Evolutionary conservation across 1,139 yeast genomes (phyloP), one percentile per base, ranked within the genome.

Genomic region (Lodderomyces metapsilosis): DNA sequence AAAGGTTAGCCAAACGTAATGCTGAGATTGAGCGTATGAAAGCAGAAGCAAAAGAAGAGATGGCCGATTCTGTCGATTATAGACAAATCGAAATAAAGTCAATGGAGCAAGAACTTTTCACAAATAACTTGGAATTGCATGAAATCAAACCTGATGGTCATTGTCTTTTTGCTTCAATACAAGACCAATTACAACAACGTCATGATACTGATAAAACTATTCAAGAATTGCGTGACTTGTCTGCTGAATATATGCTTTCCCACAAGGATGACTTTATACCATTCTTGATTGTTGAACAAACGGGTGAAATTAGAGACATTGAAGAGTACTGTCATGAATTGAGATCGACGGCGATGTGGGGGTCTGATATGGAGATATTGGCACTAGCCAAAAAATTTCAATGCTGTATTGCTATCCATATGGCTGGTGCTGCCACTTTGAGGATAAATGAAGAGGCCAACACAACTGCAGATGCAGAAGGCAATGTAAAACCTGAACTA

Each of bases 71-170:
- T 48, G 84, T 88, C 0, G 88, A 91, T 58, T 68, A 80, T 50
- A 72, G 91, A 38, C 73, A 76, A 39, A 77, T 84, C 25, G 98
- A 92, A 62, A 71, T 79, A 45, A 85, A 80, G 11, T 78, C 80
- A 40, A 73, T 92, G 63, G 68, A 68, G 22, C 66, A 68, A 33
- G 57, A 85, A 22, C 75, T 91, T 44, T 53, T 58, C 2, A 45
- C 73, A 22, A 68, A 76, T 30, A 64, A 71, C 2, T 65, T 89
- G 7, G 54, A 52, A 13, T 80, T 84, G 48, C 63, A 72, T 48
- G 91, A 86, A 52, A 87, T 91, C 38, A 69, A 74, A 45, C 96
- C 98, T 0, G 98, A 92, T 61, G 98, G 98, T 0, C 94, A 92
- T 61, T 92, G 98, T 68, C 66, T 92, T 35, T 92, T 88, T 67